Conservation (phyloP, 1,284 basidiomycete genomes). For the Cutaneotrichosporon cutaneum region DNA sequence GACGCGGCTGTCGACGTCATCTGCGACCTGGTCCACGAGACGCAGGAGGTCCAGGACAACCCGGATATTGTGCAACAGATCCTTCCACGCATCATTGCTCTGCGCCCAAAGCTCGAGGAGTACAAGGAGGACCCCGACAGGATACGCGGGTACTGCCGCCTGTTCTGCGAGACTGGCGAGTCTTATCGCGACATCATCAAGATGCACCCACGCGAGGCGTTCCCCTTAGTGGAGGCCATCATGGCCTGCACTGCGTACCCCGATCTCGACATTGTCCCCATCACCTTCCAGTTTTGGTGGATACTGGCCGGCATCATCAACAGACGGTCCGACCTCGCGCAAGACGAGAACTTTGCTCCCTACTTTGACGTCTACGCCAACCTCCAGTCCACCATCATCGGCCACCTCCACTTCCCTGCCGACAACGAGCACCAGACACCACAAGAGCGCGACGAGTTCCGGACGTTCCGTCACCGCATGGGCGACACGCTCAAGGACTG, state of each 20-base stretch:
- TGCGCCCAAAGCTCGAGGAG: constrained; percentile 63
- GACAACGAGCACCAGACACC: constrained; percentile 71
- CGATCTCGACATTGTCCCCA: constrained; percentile 94
- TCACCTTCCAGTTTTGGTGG: constrained; percentile 99
- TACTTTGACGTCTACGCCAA: constrained; percentile 79
- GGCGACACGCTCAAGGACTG: constrained; percentile 99
- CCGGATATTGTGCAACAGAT: constrained; percentile 84
- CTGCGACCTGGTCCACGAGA: constrained; percentile 95
- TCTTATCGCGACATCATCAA: constrained; percentile 88
- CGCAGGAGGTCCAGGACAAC: constrained; percentile 95
- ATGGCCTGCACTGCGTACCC: constrained; percentile 89
- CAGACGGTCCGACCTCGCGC: constrained; percentile 31
- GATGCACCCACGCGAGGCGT: constrained; percentile 83
- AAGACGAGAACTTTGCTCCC: constrained; percentile 35
- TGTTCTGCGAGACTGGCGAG: constrained; percentile 95
- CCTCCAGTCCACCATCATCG: constrained; percentile 83
- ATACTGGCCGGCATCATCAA: constrained; percentile 78
- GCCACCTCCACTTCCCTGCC: constrained; percentile 86
- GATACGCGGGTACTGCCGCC: constrained; percentile 83
- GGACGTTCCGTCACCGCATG: constrained; percentile 95
- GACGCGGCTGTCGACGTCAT: constrained; percentile 89
- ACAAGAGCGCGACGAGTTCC: constrained; percentile 90
- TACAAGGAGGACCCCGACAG: constrained; percentile 76
- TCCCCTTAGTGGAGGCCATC: constrained; percentile 91
- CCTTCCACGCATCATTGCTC: constrained; percentile 73